Conservation (phyloP, 2,329 filamentous ascomycete genomes). For the Venturia oleaginea region DNA sequence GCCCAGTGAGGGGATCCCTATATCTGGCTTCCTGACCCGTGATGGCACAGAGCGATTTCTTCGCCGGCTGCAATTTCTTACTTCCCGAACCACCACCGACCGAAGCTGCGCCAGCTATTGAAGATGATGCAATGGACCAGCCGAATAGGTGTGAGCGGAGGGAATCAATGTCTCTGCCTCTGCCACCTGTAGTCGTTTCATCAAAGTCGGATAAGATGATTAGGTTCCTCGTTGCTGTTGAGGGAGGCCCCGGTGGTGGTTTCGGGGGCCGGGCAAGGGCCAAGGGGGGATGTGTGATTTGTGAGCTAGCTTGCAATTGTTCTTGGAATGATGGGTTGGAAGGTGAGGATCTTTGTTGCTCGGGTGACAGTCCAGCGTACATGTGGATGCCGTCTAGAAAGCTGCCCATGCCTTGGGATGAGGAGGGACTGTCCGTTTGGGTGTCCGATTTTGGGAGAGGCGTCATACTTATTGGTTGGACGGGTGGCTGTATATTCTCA, state of each 20-base stretch:
- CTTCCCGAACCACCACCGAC: background rate
- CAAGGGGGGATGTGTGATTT: constrained; percentile 22
- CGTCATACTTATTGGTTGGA: background rate
- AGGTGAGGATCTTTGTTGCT: background rate
- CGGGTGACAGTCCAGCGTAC: background rate
- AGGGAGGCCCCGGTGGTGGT: constrained; percentile 28
- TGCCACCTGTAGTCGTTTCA: background rate
- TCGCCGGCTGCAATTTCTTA: background rate
- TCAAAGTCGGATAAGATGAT: background rate
- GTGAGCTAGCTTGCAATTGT: background rate
- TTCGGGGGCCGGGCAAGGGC: constrained; percentile 41
- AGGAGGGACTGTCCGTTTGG: background rate
- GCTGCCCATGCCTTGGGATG: background rate
- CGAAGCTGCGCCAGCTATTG: background rate
- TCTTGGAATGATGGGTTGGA: background rate
- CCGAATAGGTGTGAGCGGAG: constrained; percentile 3
- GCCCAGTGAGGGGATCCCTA: constrained; percentile 72
- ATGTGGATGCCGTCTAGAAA: background rate
- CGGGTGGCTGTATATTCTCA: constrained; percentile 13
- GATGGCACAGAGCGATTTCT: constrained; percentile 57
- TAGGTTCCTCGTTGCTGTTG: background rate
- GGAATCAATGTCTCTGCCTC: background rate
- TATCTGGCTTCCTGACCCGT: constrained; percentile 75
- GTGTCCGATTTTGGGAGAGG: background rate
- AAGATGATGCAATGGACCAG: constrained; percentile 2